Conservation (phyloP, 352 stramenopile species). For the Phytopythium mirpurense region DNA sequence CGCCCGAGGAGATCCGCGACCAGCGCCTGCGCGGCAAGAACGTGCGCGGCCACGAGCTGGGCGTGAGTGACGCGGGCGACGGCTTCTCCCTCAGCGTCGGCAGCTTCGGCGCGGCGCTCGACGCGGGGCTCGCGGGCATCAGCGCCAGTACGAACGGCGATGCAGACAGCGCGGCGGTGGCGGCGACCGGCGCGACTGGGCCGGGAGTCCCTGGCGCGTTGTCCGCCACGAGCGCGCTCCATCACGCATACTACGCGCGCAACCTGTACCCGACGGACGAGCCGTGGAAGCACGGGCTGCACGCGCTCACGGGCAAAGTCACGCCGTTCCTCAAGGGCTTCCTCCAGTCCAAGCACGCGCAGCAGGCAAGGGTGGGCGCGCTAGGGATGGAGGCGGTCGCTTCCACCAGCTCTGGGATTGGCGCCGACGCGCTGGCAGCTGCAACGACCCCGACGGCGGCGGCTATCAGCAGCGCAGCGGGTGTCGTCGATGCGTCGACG, state of each 20-base stretch:
- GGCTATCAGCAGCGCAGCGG: too few relatives aligned
- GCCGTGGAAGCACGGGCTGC: constrained; percentile 62
- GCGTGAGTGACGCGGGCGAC: not conserved
- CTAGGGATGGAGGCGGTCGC: not conserved
- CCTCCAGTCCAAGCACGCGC: constrained; percentile 20
- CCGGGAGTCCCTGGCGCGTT: not conserved
- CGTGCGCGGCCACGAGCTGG: constrained; percentile 19
- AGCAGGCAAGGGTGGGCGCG: not conserved
- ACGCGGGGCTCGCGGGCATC: constrained; percentile 2
- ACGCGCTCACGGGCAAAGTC: constrained; percentile 40
- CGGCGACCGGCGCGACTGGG: not conserved
- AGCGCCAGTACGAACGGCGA: not conserved
- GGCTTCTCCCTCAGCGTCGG: not conserved
- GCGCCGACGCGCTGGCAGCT: not conserved
- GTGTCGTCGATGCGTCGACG: not conserved
- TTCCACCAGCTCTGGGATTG: not conserved
- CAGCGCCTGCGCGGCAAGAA: constrained; percentile 67
- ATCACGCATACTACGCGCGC: constrained; percentile 6
- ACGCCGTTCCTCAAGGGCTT: constrained; percentile 65
- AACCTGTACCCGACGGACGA: constrained; percentile 61
- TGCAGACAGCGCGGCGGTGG: not conserved
- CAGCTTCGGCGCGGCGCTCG: constrained; percentile 5
- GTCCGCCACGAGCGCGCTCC: not conserved
- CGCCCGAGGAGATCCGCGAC: constrained; percentile 67
- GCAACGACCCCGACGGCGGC: not conserved